Conservation (phyloP, 768 basidiomycete genomes). For the Scleroderma bovista region DNA sequence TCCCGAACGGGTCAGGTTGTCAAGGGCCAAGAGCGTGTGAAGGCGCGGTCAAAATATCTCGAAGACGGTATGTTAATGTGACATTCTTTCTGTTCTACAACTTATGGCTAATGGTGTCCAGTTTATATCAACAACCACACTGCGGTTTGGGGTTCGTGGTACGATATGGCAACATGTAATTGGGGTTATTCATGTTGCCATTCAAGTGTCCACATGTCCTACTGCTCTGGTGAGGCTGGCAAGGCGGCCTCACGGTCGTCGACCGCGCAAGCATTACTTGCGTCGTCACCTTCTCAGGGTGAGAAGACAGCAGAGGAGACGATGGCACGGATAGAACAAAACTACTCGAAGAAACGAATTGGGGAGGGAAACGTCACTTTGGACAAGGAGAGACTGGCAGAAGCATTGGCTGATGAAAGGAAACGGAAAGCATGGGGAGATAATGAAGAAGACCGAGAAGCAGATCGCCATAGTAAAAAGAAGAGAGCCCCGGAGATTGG, state of each 20-base stretch:
- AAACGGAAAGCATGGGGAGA: constrained; percentile 66
- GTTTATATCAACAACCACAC: constrained; percentile 93
- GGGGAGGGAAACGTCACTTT: constrained; percentile 80
- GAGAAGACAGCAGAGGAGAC: constrained; percentile 27
- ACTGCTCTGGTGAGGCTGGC: constrained; percentile 85
- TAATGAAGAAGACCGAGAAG: constrained; percentile 38
- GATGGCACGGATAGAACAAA: constrained; percentile 50
- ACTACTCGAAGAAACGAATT: constrained; percentile 72
- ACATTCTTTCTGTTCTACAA: constrained; percentile 1
- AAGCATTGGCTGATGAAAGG: constrained; percentile 72
- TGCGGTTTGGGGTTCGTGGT: constrained; percentile 97
- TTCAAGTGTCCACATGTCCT: constrained; percentile 77
- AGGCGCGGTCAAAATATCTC: constrained; percentile 86
- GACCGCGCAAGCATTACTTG: constrained; percentile 61
- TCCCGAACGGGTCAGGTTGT: constrained; percentile 86
- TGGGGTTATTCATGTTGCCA: constrained; percentile 99
- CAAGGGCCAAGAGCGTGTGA: constrained; percentile 86
- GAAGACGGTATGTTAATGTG: constrained; percentile 72
- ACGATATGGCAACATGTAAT: constrained; percentile 54
- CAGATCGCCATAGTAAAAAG: constrained; percentile 47
- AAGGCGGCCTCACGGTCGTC: constrained; percentile 77
- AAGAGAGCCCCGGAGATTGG: constrained; percentile 46
- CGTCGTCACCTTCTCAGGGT: constrained; percentile 31
- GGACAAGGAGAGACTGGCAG: constrained; percentile 61
- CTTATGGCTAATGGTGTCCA: constrained; percentile 26